A percentile compares a stretch with the other conserved stretches of the same genome.
phyloP scores from a whole-genome alignment of 2,329 filamentous ascomycete genomes.

The Colletotrichum brevisporum region DNA sequence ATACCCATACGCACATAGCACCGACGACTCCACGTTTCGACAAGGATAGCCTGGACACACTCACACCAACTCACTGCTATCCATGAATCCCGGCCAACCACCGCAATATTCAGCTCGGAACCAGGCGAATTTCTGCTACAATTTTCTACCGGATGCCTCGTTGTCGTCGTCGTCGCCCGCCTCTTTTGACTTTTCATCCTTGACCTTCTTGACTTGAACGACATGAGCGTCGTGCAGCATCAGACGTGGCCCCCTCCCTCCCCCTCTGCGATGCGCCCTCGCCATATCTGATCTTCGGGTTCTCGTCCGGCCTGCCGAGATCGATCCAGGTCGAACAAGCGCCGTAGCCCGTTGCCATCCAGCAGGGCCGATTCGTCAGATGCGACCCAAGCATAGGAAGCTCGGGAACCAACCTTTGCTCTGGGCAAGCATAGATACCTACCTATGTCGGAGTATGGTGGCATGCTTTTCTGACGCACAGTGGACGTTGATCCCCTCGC shows the following conservation, averaged over 20 bases:
- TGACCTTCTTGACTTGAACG: neutral
- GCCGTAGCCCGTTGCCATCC: neutral
- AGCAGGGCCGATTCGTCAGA: conserved; percentile 21
- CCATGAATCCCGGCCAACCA: neutral
- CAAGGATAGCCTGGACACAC: conserved; percentile 35
- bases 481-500: conserved; percentile 8
- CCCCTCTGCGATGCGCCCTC: conserved; percentile 18
- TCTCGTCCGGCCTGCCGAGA: conserved; percentile 4
- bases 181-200: neutral
- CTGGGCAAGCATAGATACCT: conserved; percentile 14
- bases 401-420: conserved; percentile 13
- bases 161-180: conserved; percentile 2
- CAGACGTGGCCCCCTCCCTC: neutral
- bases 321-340: conserved; percentile 27
- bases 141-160: conserved; percentile 6
- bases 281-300: conserved; percentile 11
- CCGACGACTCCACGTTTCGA: conserved; percentile 33
- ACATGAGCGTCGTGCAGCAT: neutral
- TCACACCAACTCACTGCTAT: neutral
- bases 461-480: neutral
- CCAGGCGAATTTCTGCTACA: conserved; percentile 10
- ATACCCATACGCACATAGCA: neutral
- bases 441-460: too few species aligned
- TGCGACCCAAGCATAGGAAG: conserved; percentile 8
- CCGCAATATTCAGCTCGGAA: conserved; percentile 1